Conservation (phyloP, 108 stramenopile genomes). For the Craspedostauros australis region DNA sequence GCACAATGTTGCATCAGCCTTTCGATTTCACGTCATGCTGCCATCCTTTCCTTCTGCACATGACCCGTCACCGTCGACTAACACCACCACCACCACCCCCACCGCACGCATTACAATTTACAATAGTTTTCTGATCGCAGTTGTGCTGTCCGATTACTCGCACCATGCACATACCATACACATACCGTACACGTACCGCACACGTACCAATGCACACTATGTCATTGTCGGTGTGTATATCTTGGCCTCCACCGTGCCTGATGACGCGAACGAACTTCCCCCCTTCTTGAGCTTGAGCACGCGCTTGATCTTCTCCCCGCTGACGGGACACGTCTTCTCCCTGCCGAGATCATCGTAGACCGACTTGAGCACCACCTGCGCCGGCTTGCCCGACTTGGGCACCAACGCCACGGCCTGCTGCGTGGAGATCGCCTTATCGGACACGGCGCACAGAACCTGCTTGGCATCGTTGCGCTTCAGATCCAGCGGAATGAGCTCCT, state of each 20-base stretch:
- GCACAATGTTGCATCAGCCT: too few species aligned
- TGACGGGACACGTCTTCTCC: conserved; percentile 63
- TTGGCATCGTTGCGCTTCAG: conserved; percentile 21
- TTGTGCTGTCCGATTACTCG: too few species aligned
- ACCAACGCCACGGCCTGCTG: conserved; percentile 62
- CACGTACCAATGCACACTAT: conserved; percentile 21
- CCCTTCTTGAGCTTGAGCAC: conserved; percentile 61
- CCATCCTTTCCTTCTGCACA: too few species aligned
- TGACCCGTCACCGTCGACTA: too few species aligned
- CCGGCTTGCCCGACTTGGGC: conserved; percentile 37
- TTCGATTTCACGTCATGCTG: too few species aligned
- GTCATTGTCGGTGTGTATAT: conserved; percentile 76
- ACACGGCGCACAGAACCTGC: conserved; percentile 63
- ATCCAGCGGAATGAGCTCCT: conserved; percentile 72
- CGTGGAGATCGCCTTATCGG: conserved; percentile 69
- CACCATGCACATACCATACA: too few species aligned
- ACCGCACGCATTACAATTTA: too few species aligned
- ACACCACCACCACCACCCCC: too few species aligned
- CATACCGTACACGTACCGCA: too few species aligned
- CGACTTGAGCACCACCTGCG: conserved; percentile 62
- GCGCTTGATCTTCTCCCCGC: conserved; percentile 67
- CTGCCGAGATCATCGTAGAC: conserved; percentile 51
- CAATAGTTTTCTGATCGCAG: too few species aligned
- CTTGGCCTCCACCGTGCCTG: conserved; percentile 47
- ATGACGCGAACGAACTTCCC: conserved; percentile 71